A percentile compares a stretch with the other conserved stretches of the same genome.
Evolutionary conservation across 352 stramenopile genomes (phyloP).

Genomic region (Aphanomyces astaci): DNA sequence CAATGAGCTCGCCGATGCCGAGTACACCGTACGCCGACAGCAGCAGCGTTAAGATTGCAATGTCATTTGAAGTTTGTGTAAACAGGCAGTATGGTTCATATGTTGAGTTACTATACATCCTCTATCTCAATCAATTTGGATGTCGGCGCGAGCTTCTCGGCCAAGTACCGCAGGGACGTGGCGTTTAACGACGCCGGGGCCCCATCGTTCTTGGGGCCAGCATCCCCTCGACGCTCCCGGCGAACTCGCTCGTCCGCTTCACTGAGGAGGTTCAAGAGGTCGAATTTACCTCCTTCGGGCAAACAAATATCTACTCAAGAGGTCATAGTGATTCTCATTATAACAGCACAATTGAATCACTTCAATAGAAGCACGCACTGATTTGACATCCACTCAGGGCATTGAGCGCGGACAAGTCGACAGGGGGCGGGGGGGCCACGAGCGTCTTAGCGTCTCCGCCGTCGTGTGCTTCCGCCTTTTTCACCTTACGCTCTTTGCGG

Average conservation of each 20-base stretch:
- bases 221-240: conserved; percentile 6
- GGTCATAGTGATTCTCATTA: too few species aligned
- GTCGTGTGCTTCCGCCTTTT: not conserved
- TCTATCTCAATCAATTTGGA: conserved; percentile 22
- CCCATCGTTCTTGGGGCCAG: not conserved
- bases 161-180: conserved; percentile 9
- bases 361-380: not conserved
- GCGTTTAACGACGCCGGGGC: not conserved
- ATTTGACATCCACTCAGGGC: conserved; percentile 18
- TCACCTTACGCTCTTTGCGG: conserved; percentile 20
- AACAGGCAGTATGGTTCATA: not conserved
- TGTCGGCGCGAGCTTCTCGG: conserved; percentile 15
- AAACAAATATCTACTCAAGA: conserved; percentile 13
- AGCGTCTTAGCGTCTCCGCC: not conserved
- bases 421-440: not conserved
- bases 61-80: too few species aligned
- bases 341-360: too few species aligned
- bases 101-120: conserved; percentile 16
- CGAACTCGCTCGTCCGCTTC: conserved; percentile 8
- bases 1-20: not conserved
- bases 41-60: too few species aligned
- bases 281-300: conserved; percentile 18
- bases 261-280: conserved; percentile 16
- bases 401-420: not conserved
- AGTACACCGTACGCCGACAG: not conserved